Evolutionary conservation across 352 stramenopile species (phyloP), one percentile per base, ranked within the genome.

Genomic region (Phytopythium cucurbitacearum): DNA sequence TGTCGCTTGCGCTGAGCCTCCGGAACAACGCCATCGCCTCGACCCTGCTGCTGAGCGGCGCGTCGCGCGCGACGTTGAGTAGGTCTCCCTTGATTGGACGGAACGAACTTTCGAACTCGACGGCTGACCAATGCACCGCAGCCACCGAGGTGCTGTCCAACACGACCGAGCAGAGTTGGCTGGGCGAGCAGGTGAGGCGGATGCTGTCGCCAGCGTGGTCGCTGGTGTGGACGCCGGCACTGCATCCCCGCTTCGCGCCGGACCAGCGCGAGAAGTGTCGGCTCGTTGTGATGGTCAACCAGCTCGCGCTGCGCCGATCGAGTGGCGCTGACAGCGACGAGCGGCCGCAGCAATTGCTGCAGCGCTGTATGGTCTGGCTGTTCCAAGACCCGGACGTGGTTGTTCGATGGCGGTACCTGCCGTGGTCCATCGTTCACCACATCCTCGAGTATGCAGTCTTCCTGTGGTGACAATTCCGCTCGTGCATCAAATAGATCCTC

Each of bases 381-480:
- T 12, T 16, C 32, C 21, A 64, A 32, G 28, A 10, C 44, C 32
- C 58, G 5, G 16, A 54, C 40, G 16, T 21, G 1, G 15, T 3
- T 8, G 57, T 79, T 49, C 53, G 51, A 13, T 89, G 79, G 79
- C 38, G 47, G 49, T 85, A 75, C 44, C 45, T 89, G 15, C 48
- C 74, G 3, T 61, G 49, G 36, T 72, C 67, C 7, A 34, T 86
- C 32, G 39, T 87, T 16, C 52, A 61, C 5, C 76, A 71, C 49
- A 80, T 88, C 53, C 51, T 86, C 40, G 70, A 83, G 51, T 85
- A 66, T 43, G 79, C 76, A n/a, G 53, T 85, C 32, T 85, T 69
- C 49, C 67, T 86, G 1, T 87, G 72, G 74, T 88, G 59, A 80
- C 21, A 5, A 34, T 15, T 3, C 5, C 36, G 7, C 7, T 28